Percentiles rank a stretch among this genome's conserved stretches.
Evolutionary conservation across 306 rosid genomes (phyloP).

Genomic region (Cicer pinnatifidum): DNA sequence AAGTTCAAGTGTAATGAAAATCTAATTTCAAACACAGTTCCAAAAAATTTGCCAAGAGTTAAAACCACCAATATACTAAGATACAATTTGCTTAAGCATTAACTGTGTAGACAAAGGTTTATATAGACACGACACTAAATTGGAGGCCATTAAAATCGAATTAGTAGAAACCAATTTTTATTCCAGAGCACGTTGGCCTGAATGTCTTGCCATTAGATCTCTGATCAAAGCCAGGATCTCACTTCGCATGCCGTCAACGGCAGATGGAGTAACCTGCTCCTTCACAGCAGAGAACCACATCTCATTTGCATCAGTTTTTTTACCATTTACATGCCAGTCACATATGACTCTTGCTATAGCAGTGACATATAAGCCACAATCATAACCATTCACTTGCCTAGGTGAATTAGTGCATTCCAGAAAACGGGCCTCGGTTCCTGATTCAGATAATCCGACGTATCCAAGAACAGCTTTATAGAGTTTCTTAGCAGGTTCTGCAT

Average conservation of each 20-base stretch:
- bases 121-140: not conserved
- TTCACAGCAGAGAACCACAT: constrained; percentile 67
- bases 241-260: constrained; percentile 60
- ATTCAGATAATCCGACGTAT: constrained; percentile 48
- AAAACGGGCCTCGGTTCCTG: constrained; percentile 49
- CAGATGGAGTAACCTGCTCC: constrained; percentile 65
- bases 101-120: not conserved
- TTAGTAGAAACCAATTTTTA: not conserved
- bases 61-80: not conserved
- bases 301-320: constrained; percentile 42
- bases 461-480: constrained; percentile 65
- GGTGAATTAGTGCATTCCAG: constrained; percentile 67
- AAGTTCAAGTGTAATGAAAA: constrained; percentile 20
- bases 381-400: constrained; percentile 71
- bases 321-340: constrained; percentile 55
- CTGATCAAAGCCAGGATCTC: constrained; percentile 65
- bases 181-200: constrained; percentile 4
- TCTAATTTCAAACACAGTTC: not conserved
- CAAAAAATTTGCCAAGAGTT: not conserved
- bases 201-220: constrained; percentile 64
- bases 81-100: constrained; percentile 11
- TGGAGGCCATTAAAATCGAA: not conserved
- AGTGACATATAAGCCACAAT: constrained; percentile 82
- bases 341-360: constrained; percentile 74
- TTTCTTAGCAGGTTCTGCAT: constrained; percentile 53